These are phyloP conservation scores for Coniochaeta hoffmannii DNA, from an alignment of 2,329 filamentous ascomycete species.

Conservation along the genomic window DNA sequence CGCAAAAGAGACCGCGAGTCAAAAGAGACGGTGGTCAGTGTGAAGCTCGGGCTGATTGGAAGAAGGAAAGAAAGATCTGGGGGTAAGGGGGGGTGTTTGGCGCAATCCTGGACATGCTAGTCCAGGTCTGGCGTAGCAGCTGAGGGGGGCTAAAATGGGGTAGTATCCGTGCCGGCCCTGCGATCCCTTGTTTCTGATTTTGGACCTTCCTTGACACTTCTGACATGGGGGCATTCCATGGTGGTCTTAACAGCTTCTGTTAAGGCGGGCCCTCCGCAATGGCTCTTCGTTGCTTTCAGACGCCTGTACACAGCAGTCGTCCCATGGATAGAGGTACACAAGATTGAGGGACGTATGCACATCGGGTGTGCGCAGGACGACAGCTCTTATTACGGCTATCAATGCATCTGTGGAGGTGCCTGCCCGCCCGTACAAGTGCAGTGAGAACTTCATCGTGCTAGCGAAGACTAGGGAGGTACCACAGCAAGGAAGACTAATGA, in stretches of 20 bases:
- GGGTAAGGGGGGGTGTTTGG: not conserved
- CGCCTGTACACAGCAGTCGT: not conserved
- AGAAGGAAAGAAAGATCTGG: conserved; percentile 3
- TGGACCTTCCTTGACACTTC: conserved; percentile 1
- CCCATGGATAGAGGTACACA: not conserved
- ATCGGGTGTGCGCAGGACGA: not conserved
- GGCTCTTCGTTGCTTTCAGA: not conserved
- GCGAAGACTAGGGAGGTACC: not conserved
- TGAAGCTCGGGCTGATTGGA: conserved; percentile 3
- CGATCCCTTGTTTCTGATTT: conserved; percentile 5
- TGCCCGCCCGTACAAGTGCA: not conserved
- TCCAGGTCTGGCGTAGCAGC: not conserved
- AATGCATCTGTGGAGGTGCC: not conserved
- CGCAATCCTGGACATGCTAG: not conserved
- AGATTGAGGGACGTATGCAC: not conserved
- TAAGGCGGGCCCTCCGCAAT: not conserved
- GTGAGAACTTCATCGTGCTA: not conserved
- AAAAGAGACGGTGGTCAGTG: not conserved
- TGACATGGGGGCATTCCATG: not conserved
- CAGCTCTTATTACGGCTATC: not conserved
- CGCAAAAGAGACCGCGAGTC: not conserved
- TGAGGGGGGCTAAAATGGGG: not conserved
- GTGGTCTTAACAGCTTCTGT: no score
- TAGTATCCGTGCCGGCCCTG: conserved; percentile 3
- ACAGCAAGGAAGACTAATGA: not conserved